These are phyloP conservation scores for Eutrema heterophyllum DNA, from an alignment of 345 rosid genomes.

Conservation along the genomic window DNA sequence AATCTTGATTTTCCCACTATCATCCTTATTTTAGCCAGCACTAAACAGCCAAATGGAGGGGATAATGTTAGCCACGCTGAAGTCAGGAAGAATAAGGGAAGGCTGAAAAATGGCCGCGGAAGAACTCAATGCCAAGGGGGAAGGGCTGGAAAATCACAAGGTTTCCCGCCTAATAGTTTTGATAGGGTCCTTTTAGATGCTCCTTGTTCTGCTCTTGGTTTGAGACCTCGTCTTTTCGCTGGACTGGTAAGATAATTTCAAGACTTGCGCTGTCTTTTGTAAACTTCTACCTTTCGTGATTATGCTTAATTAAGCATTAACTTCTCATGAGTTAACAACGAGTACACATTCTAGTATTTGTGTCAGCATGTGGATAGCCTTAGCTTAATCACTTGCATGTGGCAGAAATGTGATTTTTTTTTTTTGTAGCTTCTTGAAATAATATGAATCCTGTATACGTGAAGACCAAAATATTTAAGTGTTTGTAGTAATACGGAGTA, in stretches of 20 bases:
- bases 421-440: background rate
- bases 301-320: background rate
- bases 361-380: background rate
- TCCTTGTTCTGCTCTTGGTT: constrained; percentile 99
- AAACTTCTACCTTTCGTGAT: background rate
- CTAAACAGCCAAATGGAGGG: constrained; percentile 46
- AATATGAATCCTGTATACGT: background rate
- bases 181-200: constrained; percentile 96
- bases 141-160: constrained; percentile 70
- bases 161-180: constrained; percentile 77
- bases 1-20: constrained; percentile 28
- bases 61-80: constrained; percentile 60
- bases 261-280: background rate
- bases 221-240: constrained; percentile 88
- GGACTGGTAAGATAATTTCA: constrained; percentile 55
- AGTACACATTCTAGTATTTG: background rate
- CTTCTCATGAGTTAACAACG: background rate
- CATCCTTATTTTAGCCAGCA: constrained; percentile 47
- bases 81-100: constrained; percentile 59
- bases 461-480: background rate
- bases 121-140: constrained; percentile 78
- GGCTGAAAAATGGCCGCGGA: constrained; percentile 89
- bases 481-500: background rate
- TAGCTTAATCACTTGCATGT: background rate
- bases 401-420: background rate